Evolutionary conservation across 2,329 filamentous ascomycete species (phyloP).

Genomic region (Penicillium crustosum): DNA sequence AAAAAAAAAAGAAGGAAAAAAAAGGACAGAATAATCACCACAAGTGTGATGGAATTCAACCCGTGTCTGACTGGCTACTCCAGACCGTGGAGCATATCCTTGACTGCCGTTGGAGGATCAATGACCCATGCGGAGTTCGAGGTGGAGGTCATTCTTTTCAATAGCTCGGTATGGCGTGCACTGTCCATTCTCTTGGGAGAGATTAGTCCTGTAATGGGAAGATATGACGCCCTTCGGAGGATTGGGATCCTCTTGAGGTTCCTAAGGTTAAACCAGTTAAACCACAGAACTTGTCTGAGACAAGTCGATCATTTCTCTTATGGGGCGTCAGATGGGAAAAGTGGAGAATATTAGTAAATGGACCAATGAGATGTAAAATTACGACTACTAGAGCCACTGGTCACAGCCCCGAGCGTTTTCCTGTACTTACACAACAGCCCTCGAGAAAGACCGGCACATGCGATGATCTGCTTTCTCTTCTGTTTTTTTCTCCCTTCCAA

Average conservation of each 20-base stretch:
- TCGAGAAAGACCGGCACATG: neutral
- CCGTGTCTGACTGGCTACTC: constrained; percentile 3
- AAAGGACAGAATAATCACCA: neutral
- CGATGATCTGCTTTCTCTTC: neutral
- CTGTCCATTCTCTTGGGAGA: constrained; percentile 1
- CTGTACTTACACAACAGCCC: neutral
- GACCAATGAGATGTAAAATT: neutral
- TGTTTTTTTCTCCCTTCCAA: neutral
- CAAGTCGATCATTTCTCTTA: neutral
- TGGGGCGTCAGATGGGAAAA: neutral
- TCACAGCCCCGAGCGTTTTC: neutral
- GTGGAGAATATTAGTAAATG: neutral
- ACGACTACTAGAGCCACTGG: neutral
- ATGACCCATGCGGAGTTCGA: constrained; percentile 1
- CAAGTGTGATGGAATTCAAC: neutral
- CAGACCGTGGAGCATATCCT: constrained; percentile 13
- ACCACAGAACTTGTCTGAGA: neutral
- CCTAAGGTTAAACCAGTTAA: constrained; percentile 2
- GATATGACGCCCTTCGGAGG: constrained; percentile 4
- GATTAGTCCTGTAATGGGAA: neutral
- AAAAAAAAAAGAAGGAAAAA: neutral
- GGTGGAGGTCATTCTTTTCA: constrained; percentile 3
- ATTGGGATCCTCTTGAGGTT: neutral
- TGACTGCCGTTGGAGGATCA: constrained; percentile 9
- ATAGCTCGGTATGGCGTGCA: constrained; percentile 7